Percentiles rank a stretch among this genome's conserved stretches.
Conservation (phyloP, 495 filamentous ascomycete genomes). For the Pyronema domesticum region DNA sequence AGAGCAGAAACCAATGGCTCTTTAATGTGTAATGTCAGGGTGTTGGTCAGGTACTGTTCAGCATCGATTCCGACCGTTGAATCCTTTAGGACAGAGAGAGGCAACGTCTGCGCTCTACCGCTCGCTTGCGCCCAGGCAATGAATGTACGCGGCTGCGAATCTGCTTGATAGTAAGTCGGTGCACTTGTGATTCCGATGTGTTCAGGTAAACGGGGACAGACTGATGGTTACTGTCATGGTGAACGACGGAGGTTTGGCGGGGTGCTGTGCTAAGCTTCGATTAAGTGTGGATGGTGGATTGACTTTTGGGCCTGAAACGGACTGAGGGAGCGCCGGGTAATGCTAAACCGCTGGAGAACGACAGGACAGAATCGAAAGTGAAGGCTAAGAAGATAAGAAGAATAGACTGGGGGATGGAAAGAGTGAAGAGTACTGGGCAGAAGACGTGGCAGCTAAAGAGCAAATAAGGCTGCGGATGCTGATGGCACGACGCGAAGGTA, state of each 20-base stretch:
- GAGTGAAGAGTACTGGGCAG: background rate
- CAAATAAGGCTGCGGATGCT: too few species aligned
- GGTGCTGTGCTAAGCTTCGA: background rate
- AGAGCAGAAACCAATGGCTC: constrained; percentile 82
- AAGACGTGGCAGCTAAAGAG: background rate
- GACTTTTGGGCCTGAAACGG: background rate
- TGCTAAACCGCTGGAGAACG: background rate
- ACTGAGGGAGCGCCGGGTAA: background rate
- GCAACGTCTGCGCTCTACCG: constrained; percentile 34
- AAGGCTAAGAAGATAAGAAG: background rate
- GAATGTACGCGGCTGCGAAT: constrained; percentile 36
- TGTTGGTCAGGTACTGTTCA: constrained; percentile 61
- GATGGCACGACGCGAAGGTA: background rate
- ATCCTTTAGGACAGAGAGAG: constrained; percentile 49
- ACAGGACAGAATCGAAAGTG: background rate
- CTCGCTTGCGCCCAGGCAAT: constrained; percentile 37
- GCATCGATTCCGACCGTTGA: constrained; percentile 73
- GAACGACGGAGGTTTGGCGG: constrained; percentile 1
- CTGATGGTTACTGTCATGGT: constrained; percentile 4
- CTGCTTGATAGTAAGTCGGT: background rate
- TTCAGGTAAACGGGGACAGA: background rate
- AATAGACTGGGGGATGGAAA: background rate
- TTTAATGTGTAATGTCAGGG: constrained; percentile 47
- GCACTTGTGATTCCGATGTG: background rate
- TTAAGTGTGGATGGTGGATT: background rate